Base-by-base conservation (phyloP, 805 yeast genomes). In the Metschnikowia dekortorum region DNA sequence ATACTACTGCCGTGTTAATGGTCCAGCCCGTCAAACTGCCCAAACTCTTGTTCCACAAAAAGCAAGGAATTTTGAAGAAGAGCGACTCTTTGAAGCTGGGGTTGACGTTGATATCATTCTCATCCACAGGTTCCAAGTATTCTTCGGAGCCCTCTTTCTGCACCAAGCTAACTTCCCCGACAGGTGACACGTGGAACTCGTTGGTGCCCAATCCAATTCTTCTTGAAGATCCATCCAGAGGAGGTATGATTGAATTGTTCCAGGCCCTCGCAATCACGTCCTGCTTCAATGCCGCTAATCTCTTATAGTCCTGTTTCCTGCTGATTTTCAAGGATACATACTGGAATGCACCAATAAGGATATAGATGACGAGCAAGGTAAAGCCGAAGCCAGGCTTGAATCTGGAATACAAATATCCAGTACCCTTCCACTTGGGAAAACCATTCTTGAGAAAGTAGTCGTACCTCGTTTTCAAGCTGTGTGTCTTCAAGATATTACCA, bases 371-470 rank as follows among this genome's bases (percentile, higher is more conserved):
- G 3, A 70, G 57, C 1, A 83, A 37, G 0, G 87, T 80, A 44
- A 82, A 63, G 9, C 76, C 57, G 32, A 79, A 63, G 37, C 85
- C 85, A 22, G 90, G 97, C 61, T 85, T 79, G 76, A 75, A 89
- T 66, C 84, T 77, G 61, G 80, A 64, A 64, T 85, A 81, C 54
- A 74, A 74, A 73, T 86, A 81, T 47, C 81, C 88, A 18, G 82
- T 76, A 13, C 83, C 88, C 51, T 83, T 82, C 79, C 87, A 89
- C 53, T 77, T 75, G 6, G 99, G 98, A 69, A 94, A 92, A 7
- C 98, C 97, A 57, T 81, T 79, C 39, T 80, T 74, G 48, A 87
- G 72, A 68, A 88, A 94, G 66, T 82, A 90, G 66, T 94, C 98
- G 66, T 94, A 94, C 7, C 89, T 76, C 54, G 84, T 80, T 51